Evolutionary conservation across 148 eudicot genomes (phyloP), one percentile per base, ranked within the genome.

Genomic region (Talinum fruticosum): DNA sequence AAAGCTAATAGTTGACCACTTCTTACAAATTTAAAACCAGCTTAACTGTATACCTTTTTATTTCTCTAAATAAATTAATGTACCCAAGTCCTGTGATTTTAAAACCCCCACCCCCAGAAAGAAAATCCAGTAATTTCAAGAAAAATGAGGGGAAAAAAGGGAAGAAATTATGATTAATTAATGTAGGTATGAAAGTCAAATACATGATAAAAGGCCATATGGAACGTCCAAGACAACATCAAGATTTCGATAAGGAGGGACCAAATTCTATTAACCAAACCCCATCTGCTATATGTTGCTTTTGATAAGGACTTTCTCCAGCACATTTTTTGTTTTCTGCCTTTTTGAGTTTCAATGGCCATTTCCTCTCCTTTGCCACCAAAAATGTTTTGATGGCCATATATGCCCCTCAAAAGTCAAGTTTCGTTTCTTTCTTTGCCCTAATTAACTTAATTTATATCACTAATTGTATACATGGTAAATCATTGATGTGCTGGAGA

Each of bases 241-340:
- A 75, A 37, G 37, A 80, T 71, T 64, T 75, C 75, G 35, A 75
- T 45, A 33, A 30, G 62, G 73, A 74, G 75, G 80, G 82, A 69
- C 82, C 75, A 75, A 38, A 51, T 24, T 73, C 30, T 35, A 79
- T 66, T 13, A 33, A 71, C 35, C 38, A 29, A n/a, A 51, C 16
- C 41, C 24, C 54, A 51, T 51, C 57, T 15, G 57, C 57, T 51
- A 15, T 10, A 36, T 14, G 24, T 41, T 36, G 65, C 67, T 44
- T 59, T 73, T 41, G 37, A 41, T 24, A 49, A 75, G 5, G 13
- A 61, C 34, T 32, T 61, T 49, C 33, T 59, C 77, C 15, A 41
- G 47, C 47, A 41, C 41, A 7, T 8, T 1, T 41, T 41, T 8
- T 41, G 5, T 41, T 41, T 2, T 4, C 14, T 41, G 5, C 12